Base-by-base conservation (phyloP, 225 moss, liverwort and hornwort species). In the Takakia lepidozioides region DNA sequence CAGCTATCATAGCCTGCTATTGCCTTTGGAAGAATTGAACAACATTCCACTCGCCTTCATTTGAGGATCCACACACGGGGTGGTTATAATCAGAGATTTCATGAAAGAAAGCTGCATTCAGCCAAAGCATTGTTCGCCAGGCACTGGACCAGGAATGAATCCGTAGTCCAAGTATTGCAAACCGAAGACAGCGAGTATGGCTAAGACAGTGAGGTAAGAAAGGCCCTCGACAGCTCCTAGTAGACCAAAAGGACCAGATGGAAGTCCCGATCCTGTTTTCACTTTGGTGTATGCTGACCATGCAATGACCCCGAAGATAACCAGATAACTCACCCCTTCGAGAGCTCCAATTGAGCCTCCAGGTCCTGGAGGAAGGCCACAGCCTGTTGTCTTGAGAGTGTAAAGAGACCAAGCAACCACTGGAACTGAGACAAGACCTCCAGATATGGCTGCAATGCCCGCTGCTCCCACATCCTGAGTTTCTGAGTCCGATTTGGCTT, bases 271-370 rank as follows among this genome's bases (percentile, higher is more conserved):
- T 1, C 95, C 90, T 5, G 84, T 87, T 63, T 70, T 87, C 64
- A 91, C 87, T 42, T 98, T 98, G 1, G 84, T 73, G 19, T 63
- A 87, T 0, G 83, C 56, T 8, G 91, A 91, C 95, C 95, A 98
- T 16, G 61, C 87, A 6, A 85, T 58, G 5, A 87, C 74, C 1
- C 48, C 95, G 0, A 62, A 19, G 10, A 98, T 39, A 0, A 66
- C 90, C 1, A 98, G 83, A 64, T 85, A 98, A 70, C 95, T 98
- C 61, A 98, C 87, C 11, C 95, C 95, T 47, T 98, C 95, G 51
- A 83, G 52, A 3, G 91, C 95, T 15, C 95, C 95, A 0, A 91
- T 66, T 11, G 52, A 53, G 5, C 95, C 95, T 6, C 87, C 85
- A 0, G 95, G 95, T 1, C 95, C 95, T 1, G 95, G 95, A 1